Base-by-base conservation (phyloP, 495 filamentous ascomycete genomes). In the Penicillium parvum region DNA sequence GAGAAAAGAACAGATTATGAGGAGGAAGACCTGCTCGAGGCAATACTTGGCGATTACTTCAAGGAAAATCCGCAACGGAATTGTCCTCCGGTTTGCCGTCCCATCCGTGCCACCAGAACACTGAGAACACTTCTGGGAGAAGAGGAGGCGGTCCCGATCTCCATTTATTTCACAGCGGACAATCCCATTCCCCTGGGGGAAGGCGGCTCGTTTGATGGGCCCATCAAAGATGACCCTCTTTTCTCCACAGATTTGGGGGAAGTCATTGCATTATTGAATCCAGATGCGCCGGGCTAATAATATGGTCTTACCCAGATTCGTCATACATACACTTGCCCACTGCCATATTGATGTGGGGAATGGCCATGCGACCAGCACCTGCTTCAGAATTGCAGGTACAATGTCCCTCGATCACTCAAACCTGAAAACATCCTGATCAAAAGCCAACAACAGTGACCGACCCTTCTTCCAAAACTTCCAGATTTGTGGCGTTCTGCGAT, bases 41-140 rank as follows among this genome's bases (percentile, higher is more conserved):
- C n/a, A 37, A 18, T 2, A 43, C 18, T 18, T 15, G 26, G 25
- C 43, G 32, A 27, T 59, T 45, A 52, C 39, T 52, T 43, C 32
- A 41, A 44, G 39, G 28, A 55, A 49, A 43, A 42, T 25, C 28
- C 37, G 25, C 19, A 22, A 7, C 37, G 28, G 21, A 42, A 18
- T 41, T 32, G 40, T 39, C 37, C 40, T 35, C 37, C 21, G 27
- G 45, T 40, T 33, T 50, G 42, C 53, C 49, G 49, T 42, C 41
- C 45, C 53, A 57, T 45, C 49, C 39, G 49, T 50, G 37, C 43
- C 43, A 51, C 20, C 33, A 20, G 22, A 40, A 40, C 46, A 16
- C 33, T n/a, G n/a, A n/a, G n/a, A 12, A 14, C 21, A 38, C 19
- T 35, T n/a, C 32, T 26, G 9, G 17, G 32, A n/a, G 4, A 28